Evolutionary conservation across 1,284 basidiomycete species (phyloP).

Genomic region (Blastosporella zonata): DNA sequence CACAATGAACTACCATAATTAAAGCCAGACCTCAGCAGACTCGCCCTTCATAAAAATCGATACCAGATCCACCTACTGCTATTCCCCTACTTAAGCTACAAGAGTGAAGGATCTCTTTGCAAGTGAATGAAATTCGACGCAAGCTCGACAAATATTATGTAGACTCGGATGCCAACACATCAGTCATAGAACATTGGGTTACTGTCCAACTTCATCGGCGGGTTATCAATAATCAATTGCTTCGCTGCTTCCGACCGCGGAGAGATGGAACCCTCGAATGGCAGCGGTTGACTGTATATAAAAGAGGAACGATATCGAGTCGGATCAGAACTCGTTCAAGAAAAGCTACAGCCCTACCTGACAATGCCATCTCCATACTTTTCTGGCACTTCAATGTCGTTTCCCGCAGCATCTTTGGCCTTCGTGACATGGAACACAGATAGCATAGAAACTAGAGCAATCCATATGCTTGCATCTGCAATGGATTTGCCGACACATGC

Average conservation of each 20-base stretch:
- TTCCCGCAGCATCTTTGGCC: slow-evolving; percentile 31
- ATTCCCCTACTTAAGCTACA: too few relatives aligned
- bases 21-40: too few relatives aligned
- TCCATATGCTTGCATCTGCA: slow-evolving; percentile 30
- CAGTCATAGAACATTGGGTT: slow-evolving; percentile 9
- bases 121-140: too few relatives aligned
- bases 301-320: neutral
- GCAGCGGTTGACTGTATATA: slow-evolving; percentile 17
- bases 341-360: slow-evolving; percentile 15
- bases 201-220: slow-evolving; percentile 5
- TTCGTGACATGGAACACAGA: slow-evolving; percentile 34
- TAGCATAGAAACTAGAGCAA: slow-evolving; percentile 35
- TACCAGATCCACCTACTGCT: too few relatives aligned
- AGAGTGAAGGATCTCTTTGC: too few relatives aligned
- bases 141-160: too few relatives aligned
- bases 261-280: slow-evolving; percentile 22
- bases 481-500: slow-evolving; percentile 27
- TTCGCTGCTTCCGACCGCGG: slow-evolving; percentile 19
- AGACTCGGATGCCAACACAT: neutral
- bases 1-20: too few relatives aligned
- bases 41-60: too few relatives aligned
- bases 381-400: slow-evolving; percentile 26
- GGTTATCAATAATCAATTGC: slow-evolving; percentile 3
- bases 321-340: neutral
- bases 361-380: slow-evolving; percentile 21